phyloP scores from a whole-genome alignment of 169 alveolate species.

The Hepatocystis sp. region DNA sequence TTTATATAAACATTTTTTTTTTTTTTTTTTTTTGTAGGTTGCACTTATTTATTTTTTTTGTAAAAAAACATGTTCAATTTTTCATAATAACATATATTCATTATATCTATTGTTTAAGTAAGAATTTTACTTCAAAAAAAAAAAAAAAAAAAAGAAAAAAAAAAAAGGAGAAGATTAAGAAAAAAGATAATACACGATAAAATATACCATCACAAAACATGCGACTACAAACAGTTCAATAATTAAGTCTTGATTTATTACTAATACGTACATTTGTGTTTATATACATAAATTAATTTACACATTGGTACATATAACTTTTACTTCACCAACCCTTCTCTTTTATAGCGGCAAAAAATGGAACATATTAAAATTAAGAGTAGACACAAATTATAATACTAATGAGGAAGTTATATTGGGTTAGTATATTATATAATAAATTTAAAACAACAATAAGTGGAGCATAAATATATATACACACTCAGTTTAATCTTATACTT shows the following conservation, averaged over 20 bases:
- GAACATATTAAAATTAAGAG: slow-evolving; percentile 46
- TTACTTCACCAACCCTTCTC: too few relatives aligned
- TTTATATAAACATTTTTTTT: neutral
- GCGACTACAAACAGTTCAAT: too few relatives aligned
- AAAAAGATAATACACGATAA: neutral
- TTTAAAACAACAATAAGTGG: neutral
- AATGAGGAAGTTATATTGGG: slow-evolving; percentile 65
- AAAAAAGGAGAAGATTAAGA: neutral
- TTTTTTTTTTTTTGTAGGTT: slow-evolving; percentile 1
- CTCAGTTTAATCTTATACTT: too few relatives aligned
- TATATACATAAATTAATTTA: too few relatives aligned
- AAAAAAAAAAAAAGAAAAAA: neutral
- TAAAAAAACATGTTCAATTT: slow-evolving; percentile 15
- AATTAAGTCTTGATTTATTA: too few relatives aligned
- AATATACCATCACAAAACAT: too few relatives aligned
- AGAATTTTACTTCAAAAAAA: neutral
- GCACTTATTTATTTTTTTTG: slow-evolving; percentile 27
- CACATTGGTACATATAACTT: too few relatives aligned
- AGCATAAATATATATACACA: neutral
- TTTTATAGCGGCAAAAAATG: slow-evolving; percentile 71
- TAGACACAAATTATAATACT: slow-evolving; percentile 61
- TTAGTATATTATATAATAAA: neutral
- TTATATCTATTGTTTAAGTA: slow-evolving; percentile 53
- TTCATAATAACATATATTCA: slow-evolving; percentile 55
- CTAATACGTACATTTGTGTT: too few relatives aligned